These are phyloP conservation scores for Ogataea siamensis DNA, from an alignment of 805 yeast genomes.

Conservation along the genomic window DNA sequence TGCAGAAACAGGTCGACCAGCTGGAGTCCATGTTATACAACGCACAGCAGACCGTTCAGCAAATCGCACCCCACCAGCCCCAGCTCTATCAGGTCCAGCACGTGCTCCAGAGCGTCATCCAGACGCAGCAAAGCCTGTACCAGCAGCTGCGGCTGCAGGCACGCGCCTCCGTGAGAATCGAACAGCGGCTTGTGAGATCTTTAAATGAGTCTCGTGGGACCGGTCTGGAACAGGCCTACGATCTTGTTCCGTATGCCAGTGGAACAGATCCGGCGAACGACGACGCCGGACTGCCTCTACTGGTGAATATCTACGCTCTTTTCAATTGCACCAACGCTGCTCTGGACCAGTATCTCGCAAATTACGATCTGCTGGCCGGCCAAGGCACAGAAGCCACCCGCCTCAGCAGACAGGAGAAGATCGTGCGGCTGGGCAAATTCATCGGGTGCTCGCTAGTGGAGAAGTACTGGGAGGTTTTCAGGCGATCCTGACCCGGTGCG, in stretches of 20 bases:
- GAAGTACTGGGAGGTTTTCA: constrained; percentile 29
- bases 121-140: constrained; percentile 22
- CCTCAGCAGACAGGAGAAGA: constrained; percentile 21
- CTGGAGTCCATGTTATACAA: constrained; percentile 17
- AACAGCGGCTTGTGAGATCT: constrained; percentile 29
- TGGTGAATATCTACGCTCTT: constrained; percentile 26
- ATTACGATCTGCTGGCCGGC: constrained; percentile 20
- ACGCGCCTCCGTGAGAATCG: constrained; percentile 23
- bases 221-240: constrained; percentile 32
- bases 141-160: constrained; percentile 23
- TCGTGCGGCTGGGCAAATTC: constrained; percentile 29
- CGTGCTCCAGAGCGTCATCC: constrained; percentile 19
- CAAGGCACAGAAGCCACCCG: constrained; percentile 6
- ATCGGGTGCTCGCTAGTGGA: constrained; percentile 34
- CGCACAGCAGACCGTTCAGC: constrained; percentile 16
- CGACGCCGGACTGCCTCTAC: constrained; percentile 25
- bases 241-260: constrained; percentile 27
- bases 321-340: constrained; percentile 23
- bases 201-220: constrained; percentile 29
- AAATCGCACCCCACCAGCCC: constrained; percentile 16
- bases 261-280: constrained; percentile 28
- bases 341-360: constrained; percentile 21
- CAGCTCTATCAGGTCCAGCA: constrained; percentile 18
- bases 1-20: constrained; percentile 18
- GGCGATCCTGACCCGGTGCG: constrained; percentile 9